phyloP scores from a whole-genome alignment of 208 protist species.

The Entamoeba histolytica region DNA sequence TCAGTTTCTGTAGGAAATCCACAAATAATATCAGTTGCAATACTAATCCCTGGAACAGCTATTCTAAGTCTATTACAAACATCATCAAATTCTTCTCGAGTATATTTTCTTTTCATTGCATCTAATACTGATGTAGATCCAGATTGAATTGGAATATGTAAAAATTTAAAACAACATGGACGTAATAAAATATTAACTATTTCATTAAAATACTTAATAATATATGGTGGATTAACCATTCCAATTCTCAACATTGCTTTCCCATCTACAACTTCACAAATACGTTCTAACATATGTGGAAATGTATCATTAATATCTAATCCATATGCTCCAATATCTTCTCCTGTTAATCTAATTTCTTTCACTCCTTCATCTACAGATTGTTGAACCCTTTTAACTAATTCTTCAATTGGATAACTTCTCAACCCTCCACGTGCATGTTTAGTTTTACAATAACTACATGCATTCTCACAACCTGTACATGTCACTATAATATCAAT shows the following conservation, averaged over 20 bases:
- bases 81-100: neutral
- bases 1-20: conserved; percentile 16
- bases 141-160: conserved; percentile 17
- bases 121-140: conserved; percentile 4
- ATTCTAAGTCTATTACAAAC: neutral
- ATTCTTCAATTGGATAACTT: neutral
- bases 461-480: neutral
- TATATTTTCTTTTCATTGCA: conserved; percentile 6
- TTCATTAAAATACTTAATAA: neutral
- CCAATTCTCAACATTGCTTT: conserved; percentile 1
- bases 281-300: neutral
- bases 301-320: neutral
- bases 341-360: conserved; percentile 17
- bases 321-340: conserved; percentile 20
- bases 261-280: neutral
- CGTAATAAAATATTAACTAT: neutral
- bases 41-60: neutral
- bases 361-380: neutral
- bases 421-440: neutral
- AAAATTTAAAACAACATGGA: neutral
- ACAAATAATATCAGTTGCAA: conserved; percentile 16
- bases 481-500: conserved; percentile 8
- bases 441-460: conserved; percentile 17
- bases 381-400: neutral
- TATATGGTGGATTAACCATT: conserved; percentile 5